Evolutionary conservation across 768 basidiomycete species (phyloP), one percentile per base, ranked within the genome.

Genomic region (Suillus decipiens): DNA sequence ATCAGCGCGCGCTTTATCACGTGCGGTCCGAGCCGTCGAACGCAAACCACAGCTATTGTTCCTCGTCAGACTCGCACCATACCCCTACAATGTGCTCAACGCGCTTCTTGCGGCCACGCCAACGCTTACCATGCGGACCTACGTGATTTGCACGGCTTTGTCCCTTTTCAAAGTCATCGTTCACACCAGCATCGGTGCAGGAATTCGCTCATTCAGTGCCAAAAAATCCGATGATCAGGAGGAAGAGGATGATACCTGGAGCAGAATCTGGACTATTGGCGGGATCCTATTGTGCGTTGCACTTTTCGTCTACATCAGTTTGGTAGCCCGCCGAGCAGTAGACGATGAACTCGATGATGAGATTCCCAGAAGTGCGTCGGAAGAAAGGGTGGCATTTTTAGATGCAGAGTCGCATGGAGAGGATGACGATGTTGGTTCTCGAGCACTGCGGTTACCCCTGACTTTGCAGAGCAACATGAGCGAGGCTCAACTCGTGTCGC

Each of bases 31-130:
- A 41, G 94, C 94, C 28, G 90, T 97, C 67, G 93, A 96, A 78
- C 87, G 88, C 75, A 86, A 89, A 59, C 95, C 95, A 0, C 88
- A 88, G 70, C 82, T 97, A 5, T 86, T 97, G 22, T 94, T 96
- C 79, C 86, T 96, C 64, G 92, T 97, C 68, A 90, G 95, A 57
- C 82, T 95, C 61, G 94, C 92, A n/a, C 93, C 93, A 4, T 93
- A 94, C 72, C 92, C 90, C 0, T 93, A 91, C 80, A 96, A 96
- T 78, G 91, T 96, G 70, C 93, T 96, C 88, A 97, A 96, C 79
- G 92, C 90, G 71, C 86, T 97, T 55, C 84, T 97, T 55, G 94
- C 95, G 9, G 92, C 93, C 2, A 87, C 91, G n/a, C 88, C 89
- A 37, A 86, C 89, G 7, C 86, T 96, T 68, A 89, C 88, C 5